phyloP scores from a whole-genome alignment of 78 protist genomes.

The Speleostelium caveatum region DNA sequence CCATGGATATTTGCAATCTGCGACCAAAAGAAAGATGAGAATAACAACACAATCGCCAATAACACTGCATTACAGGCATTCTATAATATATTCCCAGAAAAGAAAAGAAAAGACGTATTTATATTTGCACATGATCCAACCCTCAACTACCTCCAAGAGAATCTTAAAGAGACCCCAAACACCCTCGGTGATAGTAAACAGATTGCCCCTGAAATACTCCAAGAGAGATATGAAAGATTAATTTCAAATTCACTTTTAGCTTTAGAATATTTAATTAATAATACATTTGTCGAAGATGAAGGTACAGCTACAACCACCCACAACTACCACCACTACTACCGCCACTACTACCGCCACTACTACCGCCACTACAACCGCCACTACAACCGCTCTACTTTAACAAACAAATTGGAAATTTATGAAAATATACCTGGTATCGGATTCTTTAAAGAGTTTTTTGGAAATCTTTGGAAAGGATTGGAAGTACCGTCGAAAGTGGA shows the following conservation, averaged over 20 bases:
- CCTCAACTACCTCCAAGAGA: slow-evolving; percentile 38
- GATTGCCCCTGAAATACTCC: slow-evolving; percentile 33
- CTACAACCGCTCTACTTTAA: too few species aligned
- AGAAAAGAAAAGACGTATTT: slow-evolving; percentile 61
- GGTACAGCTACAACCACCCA: not conserved
- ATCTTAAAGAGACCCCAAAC: slow-evolving; percentile 30
- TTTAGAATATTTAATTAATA: slow-evolving; percentile 50
- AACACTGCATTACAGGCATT: slow-evolving; percentile 53
- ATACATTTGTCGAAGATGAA: too few species aligned
- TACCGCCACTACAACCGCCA: not conserved
- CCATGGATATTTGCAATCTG: slow-evolving; percentile 63
- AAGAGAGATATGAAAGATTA: slow-evolving; percentile 66
- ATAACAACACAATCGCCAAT: too few species aligned
- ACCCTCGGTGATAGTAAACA: slow-evolving; percentile 67
- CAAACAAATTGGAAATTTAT: slow-evolving; percentile 57
- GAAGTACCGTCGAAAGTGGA: slow-evolving; percentile 23
- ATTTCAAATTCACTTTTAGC: slow-evolving; percentile 66
- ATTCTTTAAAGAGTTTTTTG: slow-evolving; percentile 65
- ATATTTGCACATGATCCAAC: slow-evolving; percentile 61
- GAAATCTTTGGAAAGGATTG: slow-evolving; percentile 17
- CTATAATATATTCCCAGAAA: slow-evolving; percentile 65
- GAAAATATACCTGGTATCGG: slow-evolving; percentile 15
- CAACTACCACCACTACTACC: not conserved
- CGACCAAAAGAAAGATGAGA: slow-evolving; percentile 57
- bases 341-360: too few species aligned